Evolutionary conservation across 108 stramenopile genomes (phyloP), one percentile per base, ranked within the genome.

Genomic region (Seminavis robusta): DNA sequence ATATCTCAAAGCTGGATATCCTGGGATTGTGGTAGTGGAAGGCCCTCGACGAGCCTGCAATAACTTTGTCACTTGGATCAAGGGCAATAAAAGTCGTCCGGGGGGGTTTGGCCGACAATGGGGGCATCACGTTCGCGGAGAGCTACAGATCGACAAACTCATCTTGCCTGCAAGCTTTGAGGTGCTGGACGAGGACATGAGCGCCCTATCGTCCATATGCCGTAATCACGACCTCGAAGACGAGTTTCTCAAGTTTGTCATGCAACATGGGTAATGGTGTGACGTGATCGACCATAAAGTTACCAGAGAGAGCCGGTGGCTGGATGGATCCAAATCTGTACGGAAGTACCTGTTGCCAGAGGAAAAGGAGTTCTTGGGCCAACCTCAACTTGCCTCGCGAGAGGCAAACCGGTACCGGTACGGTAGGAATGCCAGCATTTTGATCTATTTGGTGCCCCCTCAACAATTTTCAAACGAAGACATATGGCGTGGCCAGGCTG

Each of bases 41-140:
- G 79, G 79, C 9, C 4, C 32, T n/a, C 9, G 42, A 11, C 21
- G 3, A 16, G 37, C 36, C n/a, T 76, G 74, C 21, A 63, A 76
- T 1, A 67, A 73, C 3, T 80, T 69, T 58, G 75, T 73, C 1
- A 23, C 32, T 23, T 80, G 74, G 75, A 72, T 81, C 32, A 81
- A 81, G 57, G 79, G 75, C 19, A 76, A 68, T 50, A 81, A 81
- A 45, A 74, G 72, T 33, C 60, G 67, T 15, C 72, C 67, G 16
- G 75, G 75, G 36, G 79, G 79, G 23, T 81, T 81, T 50, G 79
- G 79, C 10, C 47, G 79, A 23, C 76, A 81, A 59, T 81, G 74
- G 79, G 74, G 75, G 10, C 79, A 81, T 50, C 79, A 81, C 56
- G 79, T 81, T 9, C 49, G 69, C 31, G 75, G 79, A 10, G 66